Conservation (phyloP, 2,329 filamentous ascomycete genomes). For the Ceratocystis eucalypticola region DNA sequence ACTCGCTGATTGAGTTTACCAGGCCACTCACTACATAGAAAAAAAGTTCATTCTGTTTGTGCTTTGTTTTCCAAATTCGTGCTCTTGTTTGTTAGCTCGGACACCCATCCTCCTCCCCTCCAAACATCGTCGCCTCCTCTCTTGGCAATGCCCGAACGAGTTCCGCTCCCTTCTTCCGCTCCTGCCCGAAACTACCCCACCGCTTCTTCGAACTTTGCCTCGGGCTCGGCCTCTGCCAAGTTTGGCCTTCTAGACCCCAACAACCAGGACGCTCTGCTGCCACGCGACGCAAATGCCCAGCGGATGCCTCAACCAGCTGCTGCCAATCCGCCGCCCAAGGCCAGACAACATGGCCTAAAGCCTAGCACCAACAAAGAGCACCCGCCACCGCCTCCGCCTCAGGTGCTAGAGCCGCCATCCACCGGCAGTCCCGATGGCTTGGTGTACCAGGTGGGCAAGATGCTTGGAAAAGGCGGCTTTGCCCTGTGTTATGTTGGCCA, state of each 20-base stretch:
- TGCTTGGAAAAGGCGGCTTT: conserved; percentile 70
- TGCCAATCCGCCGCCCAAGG: conserved; percentile 39
- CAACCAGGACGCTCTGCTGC: conserved; percentile 51
- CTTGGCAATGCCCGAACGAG: conserved; percentile 18
- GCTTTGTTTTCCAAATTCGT: background rate
- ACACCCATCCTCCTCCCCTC: background rate
- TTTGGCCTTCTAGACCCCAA: conserved; percentile 23
- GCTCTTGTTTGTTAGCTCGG: background rate
- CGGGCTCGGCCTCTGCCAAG: conserved; percentile 1
- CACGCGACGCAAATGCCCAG: conserved; percentile 50
- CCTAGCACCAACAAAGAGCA: conserved; percentile 52
- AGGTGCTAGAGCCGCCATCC: conserved; percentile 50
- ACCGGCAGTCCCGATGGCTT: conserved; percentile 55
- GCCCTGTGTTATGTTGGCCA: conserved; percentile 68
- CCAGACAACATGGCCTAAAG: conserved; percentile 35
- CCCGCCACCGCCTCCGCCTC: conserved; percentile 47
- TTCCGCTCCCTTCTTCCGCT: conserved; percentile 15
- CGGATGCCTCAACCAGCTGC: conserved; percentile 32
- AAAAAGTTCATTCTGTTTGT: background rate
- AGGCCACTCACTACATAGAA: background rate
- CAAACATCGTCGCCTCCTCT: background rate
- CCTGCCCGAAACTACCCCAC: conserved; percentile 5
- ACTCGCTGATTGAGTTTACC: background rate
- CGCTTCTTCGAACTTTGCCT: conserved; percentile 7
- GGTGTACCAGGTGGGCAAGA: conserved; percentile 58